Percentiles rank a stretch among this genome's conserved stretches.
These are phyloP conservation scores for Suhomyces faveliae DNA, from an alignment of 805 yeast genomes.

Conservation along the genomic window DNA sequence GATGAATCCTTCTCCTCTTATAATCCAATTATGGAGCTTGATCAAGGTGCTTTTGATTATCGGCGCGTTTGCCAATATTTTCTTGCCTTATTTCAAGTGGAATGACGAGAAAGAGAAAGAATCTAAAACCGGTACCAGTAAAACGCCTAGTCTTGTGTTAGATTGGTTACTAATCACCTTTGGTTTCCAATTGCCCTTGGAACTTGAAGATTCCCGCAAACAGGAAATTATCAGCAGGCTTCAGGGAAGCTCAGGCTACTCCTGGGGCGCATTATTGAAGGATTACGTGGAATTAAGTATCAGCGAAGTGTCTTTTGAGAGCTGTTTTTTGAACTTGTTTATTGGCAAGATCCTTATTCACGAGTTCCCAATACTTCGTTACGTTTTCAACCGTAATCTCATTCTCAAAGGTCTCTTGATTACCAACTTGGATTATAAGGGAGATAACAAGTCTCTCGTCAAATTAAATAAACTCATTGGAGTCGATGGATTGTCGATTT, in stretches of 20 bases:
- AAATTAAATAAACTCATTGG: conserved; percentile 25
- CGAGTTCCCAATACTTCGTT: conserved; percentile 19
- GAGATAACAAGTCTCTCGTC: conserved; percentile 20
- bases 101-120: background rate
- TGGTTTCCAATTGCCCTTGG: conserved; percentile 30
- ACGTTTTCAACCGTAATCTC: conserved; percentile 23
- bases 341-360: conserved; percentile 26
- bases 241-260: conserved; percentile 10
- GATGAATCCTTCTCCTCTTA: conserved; percentile 12
- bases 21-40: conserved; percentile 11
- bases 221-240: conserved; percentile 16
- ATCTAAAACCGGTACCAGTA: background rate
- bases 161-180: conserved; percentile 27
- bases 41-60: conserved; percentile 12
- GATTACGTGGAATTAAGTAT: conserved; percentile 29
- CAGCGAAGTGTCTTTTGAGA: conserved; percentile 34
- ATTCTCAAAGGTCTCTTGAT: conserved; percentile 26
- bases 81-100: conserved; percentile 9
- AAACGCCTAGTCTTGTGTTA: conserved; percentile 7
- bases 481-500: conserved; percentile 31
- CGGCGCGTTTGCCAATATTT: conserved; percentile 10
- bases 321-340: conserved; percentile 28
- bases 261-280: conserved; percentile 15
- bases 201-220: conserved; percentile 15
- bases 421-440: conserved; percentile 30